Conservation (phyloP, 495 filamentous ascomycete genomes). For the Parathielavia hyrcaniae region DNA sequence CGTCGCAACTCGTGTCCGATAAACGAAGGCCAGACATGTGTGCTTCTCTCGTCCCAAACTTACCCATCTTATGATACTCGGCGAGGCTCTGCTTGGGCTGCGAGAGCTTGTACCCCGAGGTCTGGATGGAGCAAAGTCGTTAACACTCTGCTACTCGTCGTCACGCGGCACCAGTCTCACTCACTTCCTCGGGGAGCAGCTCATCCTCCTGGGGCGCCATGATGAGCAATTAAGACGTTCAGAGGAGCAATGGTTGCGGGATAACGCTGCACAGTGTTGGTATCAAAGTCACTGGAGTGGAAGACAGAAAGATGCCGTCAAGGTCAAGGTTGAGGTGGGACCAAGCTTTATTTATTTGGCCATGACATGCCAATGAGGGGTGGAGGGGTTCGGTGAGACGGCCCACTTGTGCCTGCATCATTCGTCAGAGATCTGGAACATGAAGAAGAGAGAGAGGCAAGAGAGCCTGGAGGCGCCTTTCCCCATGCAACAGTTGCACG, state of each 20-base stretch:
- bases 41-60: slow-evolving; percentile 30
- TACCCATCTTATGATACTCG: slow-evolving; percentile 88
- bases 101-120: slow-evolving; percentile 93
- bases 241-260: neutral
- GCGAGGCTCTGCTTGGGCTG: slow-evolving; percentile 91
- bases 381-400: slow-evolving; percentile 13
- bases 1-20: neutral
- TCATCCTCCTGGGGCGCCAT: slow-evolving; percentile 83
- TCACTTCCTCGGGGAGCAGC: slow-evolving; percentile 61
- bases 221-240: slow-evolving; percentile 12
- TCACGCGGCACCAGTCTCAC: no score
- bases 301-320: slow-evolving; percentile 4
- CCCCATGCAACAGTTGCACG: slow-evolving; percentile 2
- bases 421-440: slow-evolving; percentile 21
- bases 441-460: neutral
- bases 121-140: slow-evolving; percentile 32
- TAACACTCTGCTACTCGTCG: no score
- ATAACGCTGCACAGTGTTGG: slow-evolving; percentile 4
- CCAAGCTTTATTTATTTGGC: slow-evolving; percentile 30
- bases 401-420: slow-evolving; percentile 4
- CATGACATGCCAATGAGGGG: slow-evolving; percentile 20
- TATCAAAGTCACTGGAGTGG: neutral
- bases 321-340: slow-evolving; percentile 1
- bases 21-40: slow-evolving; percentile 14
- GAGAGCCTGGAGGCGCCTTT: neutral